Evolutionary conservation across 2,329 filamentous ascomycete genomes (phyloP).

Genomic region (Pestalotiopsis sp.): DNA sequence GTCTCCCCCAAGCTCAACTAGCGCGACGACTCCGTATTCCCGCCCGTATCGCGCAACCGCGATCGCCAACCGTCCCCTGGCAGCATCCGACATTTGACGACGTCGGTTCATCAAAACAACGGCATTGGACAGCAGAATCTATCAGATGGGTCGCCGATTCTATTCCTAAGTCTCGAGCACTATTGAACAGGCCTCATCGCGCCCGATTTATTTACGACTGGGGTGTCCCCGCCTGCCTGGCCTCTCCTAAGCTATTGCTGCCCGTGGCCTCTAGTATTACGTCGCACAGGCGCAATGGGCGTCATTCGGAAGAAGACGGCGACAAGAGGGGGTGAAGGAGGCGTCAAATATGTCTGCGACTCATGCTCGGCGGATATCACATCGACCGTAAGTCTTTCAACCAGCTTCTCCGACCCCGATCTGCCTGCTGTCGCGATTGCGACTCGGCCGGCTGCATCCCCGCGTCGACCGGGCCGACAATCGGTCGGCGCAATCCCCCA

Average conservation of each 20-base stretch:
- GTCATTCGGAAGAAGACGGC: slow-evolving; percentile 96
- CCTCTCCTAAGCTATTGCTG: not conserved
- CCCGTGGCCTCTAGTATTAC: slow-evolving; percentile 8
- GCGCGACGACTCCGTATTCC: not conserved
- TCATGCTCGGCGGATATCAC: slow-evolving; percentile 97
- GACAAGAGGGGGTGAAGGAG: slow-evolving; percentile 80
- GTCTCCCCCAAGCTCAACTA: not conserved
- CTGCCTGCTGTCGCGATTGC: slow-evolving; percentile 5
- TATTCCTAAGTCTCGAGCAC: not conserved
- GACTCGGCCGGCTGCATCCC: slow-evolving; percentile 10
- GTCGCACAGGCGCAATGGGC: slow-evolving; percentile 62
- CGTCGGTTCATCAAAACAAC: not conserved
- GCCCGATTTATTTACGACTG: not conserved
- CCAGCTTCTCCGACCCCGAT: slow-evolving; percentile 12
- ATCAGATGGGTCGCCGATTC: not conserved
- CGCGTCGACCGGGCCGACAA: slow-evolving; percentile 3
- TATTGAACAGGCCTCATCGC: not conserved
- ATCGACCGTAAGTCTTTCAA: slow-evolving; percentile 73
- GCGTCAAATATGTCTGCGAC: slow-evolving; percentile 96
- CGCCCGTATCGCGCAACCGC: not conserved
- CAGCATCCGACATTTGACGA: not conserved
- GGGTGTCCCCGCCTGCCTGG: not conserved
- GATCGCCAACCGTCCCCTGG: slow-evolving; percentile 6
- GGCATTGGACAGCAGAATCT: not conserved
- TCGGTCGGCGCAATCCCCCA: not conserved